A percentile compares a stretch with the other conserved stretches of the same genome.
These are phyloP conservation scores for Echium plantagineum DNA, from an alignment of 257 asterid genomes.

Conservation along the genomic window DNA sequence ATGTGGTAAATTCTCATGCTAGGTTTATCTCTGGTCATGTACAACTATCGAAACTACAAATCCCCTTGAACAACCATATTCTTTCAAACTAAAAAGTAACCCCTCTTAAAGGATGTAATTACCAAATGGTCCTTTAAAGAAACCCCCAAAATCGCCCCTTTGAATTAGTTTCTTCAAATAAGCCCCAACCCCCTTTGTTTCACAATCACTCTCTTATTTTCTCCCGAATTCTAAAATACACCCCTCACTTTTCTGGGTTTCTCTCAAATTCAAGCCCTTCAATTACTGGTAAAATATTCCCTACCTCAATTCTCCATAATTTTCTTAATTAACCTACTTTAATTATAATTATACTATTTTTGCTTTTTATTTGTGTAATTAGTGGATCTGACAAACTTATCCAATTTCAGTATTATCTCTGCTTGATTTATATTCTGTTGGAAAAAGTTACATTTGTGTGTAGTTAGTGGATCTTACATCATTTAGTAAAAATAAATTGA, in stretches of 20 bases:
- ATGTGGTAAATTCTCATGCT: too few relatives aligned
- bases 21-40: too few relatives aligned
- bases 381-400: too few relatives aligned
- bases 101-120: background rate
- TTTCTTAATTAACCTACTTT: background rate
- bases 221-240: conserved; percentile 32
- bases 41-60: too few relatives aligned
- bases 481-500: too few relatives aligned
- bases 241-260: conserved; percentile 52
- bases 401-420: too few relatives aligned
- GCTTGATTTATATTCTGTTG: too few relatives aligned
- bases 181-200: conserved; percentile 1
- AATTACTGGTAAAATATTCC: conserved; percentile 26
- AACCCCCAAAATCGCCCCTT: conserved; percentile 3
- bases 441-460: background rate
- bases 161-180: too few relatives aligned
- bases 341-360: background rate
- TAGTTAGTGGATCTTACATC: background rate
- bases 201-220: conserved; percentile 12
- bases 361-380: background rate
- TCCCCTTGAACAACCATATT: too few relatives aligned
- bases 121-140: background rate
- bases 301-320: background rate
- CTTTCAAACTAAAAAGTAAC: background rate
- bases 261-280: background rate